Evolutionary conservation across 805 yeast species (phyloP), one percentile per base, ranked within the genome.

Genomic region (Candida insectorum): DNA sequence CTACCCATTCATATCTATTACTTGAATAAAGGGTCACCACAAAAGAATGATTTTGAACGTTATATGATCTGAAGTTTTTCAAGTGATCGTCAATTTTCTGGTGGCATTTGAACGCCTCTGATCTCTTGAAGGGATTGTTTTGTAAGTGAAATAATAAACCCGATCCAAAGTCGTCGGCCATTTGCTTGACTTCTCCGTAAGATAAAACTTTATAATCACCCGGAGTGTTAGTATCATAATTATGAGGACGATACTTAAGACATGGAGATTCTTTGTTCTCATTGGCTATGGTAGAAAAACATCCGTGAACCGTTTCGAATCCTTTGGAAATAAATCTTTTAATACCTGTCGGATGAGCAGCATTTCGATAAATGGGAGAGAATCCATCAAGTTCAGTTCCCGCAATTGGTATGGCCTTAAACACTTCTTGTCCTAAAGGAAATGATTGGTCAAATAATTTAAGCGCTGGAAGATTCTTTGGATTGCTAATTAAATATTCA

Each of bases 131-230:
- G 3, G 54, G 54, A 25, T 52, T 51, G 25, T 47, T 43, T 19
- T 34, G 41, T 20, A 77, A 73, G 22, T 69, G 49, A 31, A 45
- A 45, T 41, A 28, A 48, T 40, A 40, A 45, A 15, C 86, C 88
- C 9, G 81, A 54, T 4, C 85, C 88, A 18, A 78, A 60, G 32
- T 62, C 46, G 24, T 58, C 56, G 31, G 75, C 67, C 37, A 76
- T 59, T 18, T 50, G 41, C 12, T 66, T 65, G 16, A 75, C 64
- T 33, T 65, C 53, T 5, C 39, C 46, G 47, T 67, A 80, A 2
- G 73, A 53, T 26, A 69, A 60, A 48, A 60, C 67, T 3, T 65
- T 54, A 58, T 68, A 81, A 15, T 63, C 57, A 12, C 47, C 51
- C 7, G 41, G 53, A 14, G 29, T 40, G 23, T 63, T 58, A 3